Percentiles rank a stretch among this genome's conserved stretches.
Evolutionary conservation across 1,139 yeast species (phyloP).

Genomic region (Lodderomyces oxycetoniae): DNA sequence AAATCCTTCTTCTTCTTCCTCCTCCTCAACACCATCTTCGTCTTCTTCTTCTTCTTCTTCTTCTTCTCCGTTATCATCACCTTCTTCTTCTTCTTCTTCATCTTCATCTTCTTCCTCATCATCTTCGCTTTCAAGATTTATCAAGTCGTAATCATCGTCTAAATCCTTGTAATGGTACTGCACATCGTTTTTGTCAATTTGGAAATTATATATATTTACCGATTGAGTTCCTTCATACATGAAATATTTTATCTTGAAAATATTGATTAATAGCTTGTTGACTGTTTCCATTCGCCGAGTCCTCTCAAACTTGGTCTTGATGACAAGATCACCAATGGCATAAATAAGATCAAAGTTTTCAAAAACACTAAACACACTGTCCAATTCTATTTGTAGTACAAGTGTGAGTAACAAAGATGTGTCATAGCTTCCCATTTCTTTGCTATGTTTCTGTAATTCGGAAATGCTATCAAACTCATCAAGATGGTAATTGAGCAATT

Average conservation of each 20-base stretch:
- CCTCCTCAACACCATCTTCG: not conserved
- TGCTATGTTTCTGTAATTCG: slow-evolving; percentile 7
- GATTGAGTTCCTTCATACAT: slow-evolving; percentile 40
- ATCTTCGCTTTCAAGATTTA: slow-evolving; percentile 15
- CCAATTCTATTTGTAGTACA: slow-evolving; percentile 36
- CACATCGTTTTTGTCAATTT: slow-evolving; percentile 30
- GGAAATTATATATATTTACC: slow-evolving; percentile 35
- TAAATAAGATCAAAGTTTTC: slow-evolving; percentile 41
- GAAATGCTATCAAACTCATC: slow-evolving; percentile 39
- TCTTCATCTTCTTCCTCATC: slow-evolving; percentile 18
- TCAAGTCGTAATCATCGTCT: slow-evolving; percentile 32
- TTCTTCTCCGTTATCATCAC: slow-evolving; percentile 10
- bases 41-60: slow-evolving; percentile 9
- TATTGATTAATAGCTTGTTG: slow-evolving; percentile 22
- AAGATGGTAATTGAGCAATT: slow-evolving; percentile 35
- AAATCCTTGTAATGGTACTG: slow-evolving; percentile 31
- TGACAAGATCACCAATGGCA: slow-evolving; percentile 39
- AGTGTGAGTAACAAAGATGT: slow-evolving; percentile 27
- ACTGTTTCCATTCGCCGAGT: slow-evolving; percentile 14
- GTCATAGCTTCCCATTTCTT: slow-evolving; percentile 17
- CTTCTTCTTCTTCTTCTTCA: slow-evolving; percentile 14
- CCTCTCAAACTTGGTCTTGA: slow-evolving; percentile 20
- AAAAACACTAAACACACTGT: slow-evolving; percentile 34
- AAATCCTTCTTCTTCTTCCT: not conserved
- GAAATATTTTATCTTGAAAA: slow-evolving; percentile 27